Conservation (phyloP, 1,284 basidiomycete genomes). For the Sanguinoderma infundibulare region DNA sequence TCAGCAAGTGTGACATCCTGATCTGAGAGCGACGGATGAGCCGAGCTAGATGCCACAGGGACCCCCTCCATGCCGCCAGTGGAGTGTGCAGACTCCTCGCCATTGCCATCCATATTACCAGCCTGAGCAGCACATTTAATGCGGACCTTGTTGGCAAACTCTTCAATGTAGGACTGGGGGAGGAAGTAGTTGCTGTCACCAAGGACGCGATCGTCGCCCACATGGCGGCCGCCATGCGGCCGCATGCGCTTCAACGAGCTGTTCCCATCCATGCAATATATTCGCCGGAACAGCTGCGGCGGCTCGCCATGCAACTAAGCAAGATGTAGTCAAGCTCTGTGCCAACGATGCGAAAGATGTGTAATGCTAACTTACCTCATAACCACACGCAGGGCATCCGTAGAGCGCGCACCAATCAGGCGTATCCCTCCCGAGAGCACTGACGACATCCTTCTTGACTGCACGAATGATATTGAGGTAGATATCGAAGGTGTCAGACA, state of each 20-base stretch:
- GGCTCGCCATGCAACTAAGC: conserved; percentile 24
- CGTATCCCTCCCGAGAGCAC: conserved; percentile 24
- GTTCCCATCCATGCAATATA: conserved; percentile 40
- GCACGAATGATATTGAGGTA: conserved; percentile 31
- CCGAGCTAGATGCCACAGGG: too few relatives aligned
- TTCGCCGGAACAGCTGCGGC: conserved; percentile 21
- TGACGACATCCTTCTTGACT: conserved; percentile 23
- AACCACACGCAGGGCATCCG: conserved; percentile 37
- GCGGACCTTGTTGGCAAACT: conserved; percentile 37
- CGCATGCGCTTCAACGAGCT: conserved; percentile 38
- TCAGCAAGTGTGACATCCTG: too few relatives aligned
- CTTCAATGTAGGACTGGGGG: conserved; percentile 29
- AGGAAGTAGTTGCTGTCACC: conserved; percentile 31
- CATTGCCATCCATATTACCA: neutral
- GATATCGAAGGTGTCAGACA: conserved; percentile 36
- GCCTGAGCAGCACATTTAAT: neutral
- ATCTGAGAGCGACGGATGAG: too few relatives aligned
- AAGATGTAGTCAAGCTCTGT: neutral
- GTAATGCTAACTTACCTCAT: conserved; percentile 24
- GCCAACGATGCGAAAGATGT: too few relatives aligned
- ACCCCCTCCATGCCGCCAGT: neutral
- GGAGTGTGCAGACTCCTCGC: neutral
- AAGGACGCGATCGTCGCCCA: conserved; percentile 24
- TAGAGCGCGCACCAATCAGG: conserved; percentile 34
- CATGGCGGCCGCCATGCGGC: neutral